Percentiles rank a stretch among this genome's conserved stretches.
Evolutionary conservation across 2,329 filamentous ascomycete genomes (phyloP).

Genomic region (Ceratocystis ficicola): DNA sequence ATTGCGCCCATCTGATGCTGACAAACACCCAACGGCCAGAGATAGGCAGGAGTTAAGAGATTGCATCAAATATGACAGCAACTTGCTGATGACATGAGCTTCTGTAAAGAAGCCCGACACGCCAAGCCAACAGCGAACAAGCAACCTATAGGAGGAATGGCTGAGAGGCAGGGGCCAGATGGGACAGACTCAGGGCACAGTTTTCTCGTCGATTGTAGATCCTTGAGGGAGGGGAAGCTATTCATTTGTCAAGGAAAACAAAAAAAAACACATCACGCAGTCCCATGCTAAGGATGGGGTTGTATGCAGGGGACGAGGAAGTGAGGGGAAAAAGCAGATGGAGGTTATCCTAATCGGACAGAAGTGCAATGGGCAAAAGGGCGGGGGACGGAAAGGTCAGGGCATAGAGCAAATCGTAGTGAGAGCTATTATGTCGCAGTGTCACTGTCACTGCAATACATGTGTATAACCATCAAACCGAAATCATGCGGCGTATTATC

Average conservation of each 20-base stretch:
- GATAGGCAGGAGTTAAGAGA: not conserved
- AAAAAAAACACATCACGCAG: conserved; percentile 2
- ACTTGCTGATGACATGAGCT: too few relatives aligned
- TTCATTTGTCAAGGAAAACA: not conserved
- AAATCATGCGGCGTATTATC: not conserved
- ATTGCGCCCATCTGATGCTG: not conserved
- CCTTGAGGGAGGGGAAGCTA: conserved; percentile 3
- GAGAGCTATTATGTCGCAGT: not conserved
- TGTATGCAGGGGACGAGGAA: conserved; percentile 8
- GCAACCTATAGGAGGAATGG: conserved; percentile 4
- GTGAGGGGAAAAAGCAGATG: not conserved
- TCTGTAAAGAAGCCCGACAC: not conserved
- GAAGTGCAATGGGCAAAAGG: not conserved
- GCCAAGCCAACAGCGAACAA: not conserved
- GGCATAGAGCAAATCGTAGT: not conserved
- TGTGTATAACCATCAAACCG: not conserved
- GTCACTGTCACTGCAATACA: not conserved
- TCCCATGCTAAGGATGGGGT: not conserved
- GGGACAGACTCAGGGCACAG: conserved; percentile 8
- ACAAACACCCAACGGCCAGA: not conserved
- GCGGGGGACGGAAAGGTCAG: not conserved
- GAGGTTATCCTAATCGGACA: not conserved
- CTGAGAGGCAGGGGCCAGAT: conserved; percentile 12
- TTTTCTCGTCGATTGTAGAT: conserved; percentile 4
- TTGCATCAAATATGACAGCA: not conserved